Evolutionary conservation across 352 stramenopile species (phyloP), one percentile per base, ranked within the genome.

Genomic region (Pythium aristosporum): DNA sequence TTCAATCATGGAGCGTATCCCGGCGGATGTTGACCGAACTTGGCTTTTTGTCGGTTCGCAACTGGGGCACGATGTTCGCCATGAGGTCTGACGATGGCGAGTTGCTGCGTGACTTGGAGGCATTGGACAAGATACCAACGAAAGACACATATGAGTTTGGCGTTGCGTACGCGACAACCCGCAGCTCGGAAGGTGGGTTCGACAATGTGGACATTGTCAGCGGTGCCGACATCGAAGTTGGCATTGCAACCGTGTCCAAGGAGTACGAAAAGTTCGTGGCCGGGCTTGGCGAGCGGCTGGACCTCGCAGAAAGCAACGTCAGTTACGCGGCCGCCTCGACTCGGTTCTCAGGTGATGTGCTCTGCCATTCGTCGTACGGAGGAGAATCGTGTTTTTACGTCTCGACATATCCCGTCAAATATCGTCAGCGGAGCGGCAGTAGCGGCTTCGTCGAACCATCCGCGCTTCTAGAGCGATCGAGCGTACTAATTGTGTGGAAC

Each of bases 401-500:
- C 12, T 83, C 87, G 28, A 94, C 87, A 2, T 73, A 91, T 59
- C 65, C 87, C 15, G 41, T 80, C 12, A 75, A 80, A 69, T 69
- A 71, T 63, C 80, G 57, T 34, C 66, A 56, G 30, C 60, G 65
- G 36, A 39, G 68, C 68, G 66, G 65, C 67, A 60, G 61, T 32
- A 61, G 53, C 25, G 60, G 60, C 32, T 63, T 73, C 42, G 50
- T 73, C 5, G 63, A 74, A n/a, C 60, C 66, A 53, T 34, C 47
- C 3, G 48, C 58, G 3, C 63, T 92, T 2, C 73, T 94, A 25
- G 75, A 82, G 62, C 73, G 82, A 34, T 77, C 84, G 10, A 92
- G 89, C 20, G 85, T 94, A 21, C 64, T 96, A 30, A 93, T 96
- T 51, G 72, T 96, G 39, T 96, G 87, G 87, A 96, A 94, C 54